phyloP scores from a whole-genome alignment of 2,329 filamentous ascomycete genomes.

The Amesomyces nigricolor region DNA sequence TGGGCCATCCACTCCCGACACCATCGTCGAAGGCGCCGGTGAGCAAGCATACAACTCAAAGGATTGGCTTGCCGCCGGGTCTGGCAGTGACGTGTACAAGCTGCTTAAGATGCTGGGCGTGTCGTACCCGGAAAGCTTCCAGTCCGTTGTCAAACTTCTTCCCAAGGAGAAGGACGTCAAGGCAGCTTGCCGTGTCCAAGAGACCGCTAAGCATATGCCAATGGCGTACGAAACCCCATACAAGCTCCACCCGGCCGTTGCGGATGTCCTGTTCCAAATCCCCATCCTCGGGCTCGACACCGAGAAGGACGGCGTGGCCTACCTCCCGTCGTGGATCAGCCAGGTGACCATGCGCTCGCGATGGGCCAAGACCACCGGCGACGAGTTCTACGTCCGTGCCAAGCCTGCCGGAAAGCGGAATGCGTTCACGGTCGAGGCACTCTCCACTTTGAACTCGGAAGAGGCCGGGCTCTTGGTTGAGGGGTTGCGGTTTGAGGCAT shows the following conservation, averaged over 20 bases:
- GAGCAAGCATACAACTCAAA: slow-evolving; percentile 1
- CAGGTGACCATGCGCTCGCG: slow-evolving; percentile 20
- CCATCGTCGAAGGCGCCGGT: slow-evolving; percentile 4
- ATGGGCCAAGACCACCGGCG: slow-evolving; percentile 13
- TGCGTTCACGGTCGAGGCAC: slow-evolving; percentile 24
- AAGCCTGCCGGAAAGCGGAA: slow-evolving; percentile 13
- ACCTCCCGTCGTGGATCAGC: slow-evolving; percentile 26
- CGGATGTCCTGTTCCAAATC: slow-evolving; percentile 42
- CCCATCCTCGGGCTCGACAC: slow-evolving; percentile 36
- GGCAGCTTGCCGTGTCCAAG: slow-evolving; percentile 36
- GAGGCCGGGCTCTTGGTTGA: slow-evolving; percentile 21
- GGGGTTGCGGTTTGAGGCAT: slow-evolving; percentile 22
- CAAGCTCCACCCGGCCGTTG: slow-evolving; percentile 41
- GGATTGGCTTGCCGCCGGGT: neutral
- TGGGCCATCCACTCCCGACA: slow-evolving; percentile 7
- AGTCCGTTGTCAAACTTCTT: slow-evolving; percentile 20
- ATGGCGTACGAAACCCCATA: slow-evolving; percentile 38
- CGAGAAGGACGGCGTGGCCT: slow-evolving; percentile 22
- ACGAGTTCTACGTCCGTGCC: slow-evolving; percentile 17
- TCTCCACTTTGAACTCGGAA: slow-evolving; percentile 5
- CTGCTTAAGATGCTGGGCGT: slow-evolving; percentile 12
- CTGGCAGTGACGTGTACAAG: slow-evolving; percentile 14
- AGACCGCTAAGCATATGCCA: slow-evolving; percentile 43
- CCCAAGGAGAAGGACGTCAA: slow-evolving; percentile 26
- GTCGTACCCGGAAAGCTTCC: slow-evolving; percentile 21